These are phyloP conservation scores for Solanum etuberosum DNA, from an alignment of 257 asterid genomes.

Conservation along the genomic window DNA sequence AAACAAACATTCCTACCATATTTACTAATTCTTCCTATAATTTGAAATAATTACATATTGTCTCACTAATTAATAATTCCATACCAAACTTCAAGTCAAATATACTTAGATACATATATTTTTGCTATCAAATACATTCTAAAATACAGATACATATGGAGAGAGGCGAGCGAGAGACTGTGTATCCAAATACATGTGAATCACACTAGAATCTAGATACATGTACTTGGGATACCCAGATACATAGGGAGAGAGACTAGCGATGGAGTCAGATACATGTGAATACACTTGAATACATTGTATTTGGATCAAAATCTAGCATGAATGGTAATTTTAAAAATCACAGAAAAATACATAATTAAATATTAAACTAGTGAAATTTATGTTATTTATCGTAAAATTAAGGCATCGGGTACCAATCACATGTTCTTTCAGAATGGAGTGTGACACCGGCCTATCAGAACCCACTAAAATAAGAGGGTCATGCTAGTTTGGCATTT, in stretches of 20 bases:
- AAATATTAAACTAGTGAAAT: accelerated
- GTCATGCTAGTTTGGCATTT: neutral
- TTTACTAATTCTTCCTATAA: too few relatives aligned
- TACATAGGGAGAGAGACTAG: neutral
- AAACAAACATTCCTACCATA: neutral
- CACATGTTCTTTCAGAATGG: neutral
- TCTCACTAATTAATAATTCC: too few relatives aligned
- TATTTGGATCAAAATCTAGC: neutral
- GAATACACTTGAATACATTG: too few relatives aligned
- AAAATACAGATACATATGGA: neutral
- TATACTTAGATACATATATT: too few relatives aligned
- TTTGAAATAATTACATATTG: too few relatives aligned
- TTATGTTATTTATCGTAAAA: neutral
- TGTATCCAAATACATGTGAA: neutral
- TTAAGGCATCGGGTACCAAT: neutral
- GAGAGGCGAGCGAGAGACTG: neutral
- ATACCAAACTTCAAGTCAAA: too few relatives aligned
- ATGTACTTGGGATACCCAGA: neutral
- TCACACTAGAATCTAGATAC: accelerated
- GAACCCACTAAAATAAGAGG: neutral
- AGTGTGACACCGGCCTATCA: neutral
- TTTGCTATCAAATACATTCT: too few relatives aligned
- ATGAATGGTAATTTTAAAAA: too few relatives aligned
- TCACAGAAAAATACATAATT: too few relatives aligned
- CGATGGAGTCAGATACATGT: neutral